These are phyloP conservation scores for Claviceps spartinae DNA, from an alignment of 2,329 filamentous ascomycete species.

Conservation along the genomic window DNA sequence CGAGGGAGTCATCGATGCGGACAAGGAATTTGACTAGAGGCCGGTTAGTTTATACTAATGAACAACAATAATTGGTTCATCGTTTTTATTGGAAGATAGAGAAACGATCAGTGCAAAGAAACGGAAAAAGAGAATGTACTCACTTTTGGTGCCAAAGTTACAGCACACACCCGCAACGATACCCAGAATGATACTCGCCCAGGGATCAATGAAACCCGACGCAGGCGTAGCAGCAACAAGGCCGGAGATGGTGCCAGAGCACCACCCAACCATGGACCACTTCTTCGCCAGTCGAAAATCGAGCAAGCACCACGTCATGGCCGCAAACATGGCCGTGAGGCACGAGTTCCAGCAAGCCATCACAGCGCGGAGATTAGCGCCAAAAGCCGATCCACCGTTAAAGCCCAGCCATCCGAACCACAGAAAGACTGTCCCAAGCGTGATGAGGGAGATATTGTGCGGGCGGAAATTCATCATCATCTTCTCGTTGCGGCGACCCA, in stretches of 20 bases:
- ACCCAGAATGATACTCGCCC: constrained; percentile 54
- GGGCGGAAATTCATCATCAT: constrained; percentile 99
- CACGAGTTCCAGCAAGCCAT: constrained; percentile 99
- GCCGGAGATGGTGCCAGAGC: constrained; percentile 56
- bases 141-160: constrained; percentile 53
- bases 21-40: constrained; percentile 43
- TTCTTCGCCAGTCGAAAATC: constrained; percentile 91
- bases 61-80: too few species aligned
- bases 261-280: constrained; percentile 74
- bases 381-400: constrained; percentile 92
- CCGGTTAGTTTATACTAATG: too few species aligned
- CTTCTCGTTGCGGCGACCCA: constrained; percentile 91
- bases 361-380: constrained; percentile 82
- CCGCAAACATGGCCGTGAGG: constrained; percentile 79
- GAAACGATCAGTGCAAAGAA: neutral
- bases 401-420: constrained; percentile 99
- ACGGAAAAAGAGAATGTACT: constrained; percentile 6
- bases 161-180: constrained; percentile 51
- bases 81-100: neutral
- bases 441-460: constrained; percentile 96
- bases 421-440: constrained; percentile 84
- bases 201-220: constrained; percentile 54
- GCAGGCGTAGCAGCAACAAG: constrained; percentile 58
- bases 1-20: constrained; percentile 56
- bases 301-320: constrained; percentile 87